phyloP scores from a whole-genome alignment of 1,284 basidiomycete genomes.

The Trichosporon asahii region DNA sequence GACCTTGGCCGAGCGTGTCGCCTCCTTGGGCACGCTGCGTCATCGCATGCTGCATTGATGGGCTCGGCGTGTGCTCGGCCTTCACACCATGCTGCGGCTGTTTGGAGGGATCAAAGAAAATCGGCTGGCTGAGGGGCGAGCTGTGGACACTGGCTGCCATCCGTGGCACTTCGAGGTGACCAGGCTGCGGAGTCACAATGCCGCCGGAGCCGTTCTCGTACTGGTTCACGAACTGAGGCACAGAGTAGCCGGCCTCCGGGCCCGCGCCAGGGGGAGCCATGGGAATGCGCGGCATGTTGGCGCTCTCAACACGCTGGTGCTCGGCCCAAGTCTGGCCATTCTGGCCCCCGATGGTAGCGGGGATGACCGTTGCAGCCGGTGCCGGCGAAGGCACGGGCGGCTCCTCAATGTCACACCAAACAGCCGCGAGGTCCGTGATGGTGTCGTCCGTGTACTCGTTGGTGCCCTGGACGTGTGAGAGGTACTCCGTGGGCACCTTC shows the following conservation, averaged over 20 bases:
- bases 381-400: not conserved
- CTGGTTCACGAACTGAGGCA: not conserved
- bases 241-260: not conserved
- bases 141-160: not conserved
- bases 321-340: not conserved
- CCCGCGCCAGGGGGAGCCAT: not conserved
- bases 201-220: not conserved
- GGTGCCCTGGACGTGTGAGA: not conserved
- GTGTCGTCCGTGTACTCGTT: not conserved
- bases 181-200: not conserved
- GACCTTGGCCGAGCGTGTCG: not conserved
- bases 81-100: not conserved
- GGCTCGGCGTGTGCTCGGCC: not conserved
- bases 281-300: not conserved
- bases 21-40: not conserved
- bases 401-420: conserved; percentile 1
- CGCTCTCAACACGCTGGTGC: not conserved
- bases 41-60: not conserved
- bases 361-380: not conserved
- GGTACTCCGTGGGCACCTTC: conserved; percentile 1
- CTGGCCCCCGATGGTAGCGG: not conserved
- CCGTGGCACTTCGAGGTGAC: conserved; percentile 1
- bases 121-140: not conserved
- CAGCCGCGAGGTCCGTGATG: not conserved
- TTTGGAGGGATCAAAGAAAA: not conserved